Conservation (phyloP, 2,329 filamentous ascomycete species). For the Scedosporium dehoogii region DNA sequence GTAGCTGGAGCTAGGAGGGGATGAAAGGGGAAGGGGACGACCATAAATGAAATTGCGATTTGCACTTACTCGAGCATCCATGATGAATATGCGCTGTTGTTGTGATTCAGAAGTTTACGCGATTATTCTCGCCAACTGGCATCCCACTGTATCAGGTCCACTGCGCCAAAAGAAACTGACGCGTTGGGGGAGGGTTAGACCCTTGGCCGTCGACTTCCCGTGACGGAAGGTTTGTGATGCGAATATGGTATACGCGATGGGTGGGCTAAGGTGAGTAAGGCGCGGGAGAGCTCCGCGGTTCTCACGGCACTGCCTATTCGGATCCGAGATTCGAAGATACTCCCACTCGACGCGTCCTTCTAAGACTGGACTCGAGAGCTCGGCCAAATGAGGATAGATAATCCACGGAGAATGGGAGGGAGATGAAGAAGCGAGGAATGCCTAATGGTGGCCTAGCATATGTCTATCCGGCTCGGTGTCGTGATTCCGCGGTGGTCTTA, state of each 20-base stretch:
- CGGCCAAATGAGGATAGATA: not conserved
- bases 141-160: not conserved
- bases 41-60: not conserved
- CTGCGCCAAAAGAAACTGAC: not conserved
- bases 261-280: not conserved
- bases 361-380: not conserved
- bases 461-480: not conserved
- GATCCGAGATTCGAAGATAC: not conserved
- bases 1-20: not conserved
- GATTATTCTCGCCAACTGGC: too few relatives aligned
- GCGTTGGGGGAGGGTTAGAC: not conserved
- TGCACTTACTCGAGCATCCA: constrained; percentile 8
- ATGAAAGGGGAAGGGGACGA: not conserved
- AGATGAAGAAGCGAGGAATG: not conserved
- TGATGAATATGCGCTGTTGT: not conserved
- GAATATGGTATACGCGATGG: not conserved
- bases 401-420: not conserved
- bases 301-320: not conserved
- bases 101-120: not conserved
- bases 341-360: not conserved
- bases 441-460: not conserved
- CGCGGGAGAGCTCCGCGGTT: not conserved
- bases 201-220: not conserved
- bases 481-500: not conserved
- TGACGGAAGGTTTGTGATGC: not conserved